Evolutionary conservation across 1,284 basidiomycete species (phyloP).

Genomic region (Ustilago nuda): DNA sequence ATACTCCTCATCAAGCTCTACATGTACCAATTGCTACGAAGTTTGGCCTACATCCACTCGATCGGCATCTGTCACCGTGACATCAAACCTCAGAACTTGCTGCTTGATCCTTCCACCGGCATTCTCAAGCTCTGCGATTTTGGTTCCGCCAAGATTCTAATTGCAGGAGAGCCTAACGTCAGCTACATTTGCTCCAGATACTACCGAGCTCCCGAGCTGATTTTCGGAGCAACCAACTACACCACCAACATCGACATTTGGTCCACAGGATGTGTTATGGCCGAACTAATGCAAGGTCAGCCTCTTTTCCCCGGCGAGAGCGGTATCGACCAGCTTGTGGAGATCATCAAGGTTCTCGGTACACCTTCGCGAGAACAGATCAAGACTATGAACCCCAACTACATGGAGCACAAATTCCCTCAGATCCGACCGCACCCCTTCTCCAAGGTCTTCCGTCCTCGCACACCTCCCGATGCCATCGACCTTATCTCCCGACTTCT

Average conservation of each 20-base stretch:
- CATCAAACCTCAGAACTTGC: slow-evolving; percentile 98
- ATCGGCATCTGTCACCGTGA: slow-evolving; percentile 90
- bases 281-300: slow-evolving; percentile 98
- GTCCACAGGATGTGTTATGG: slow-evolving; percentile 99
- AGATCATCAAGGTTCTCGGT: slow-evolving; percentile 99
- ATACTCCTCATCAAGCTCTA: slow-evolving; percentile 99
- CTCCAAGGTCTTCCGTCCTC: slow-evolving; percentile 92
- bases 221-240: slow-evolving; percentile 99
- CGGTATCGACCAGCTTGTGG: slow-evolving; percentile 98
- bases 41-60: slow-evolving; percentile 96
- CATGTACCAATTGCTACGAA: slow-evolving; percentile 97
- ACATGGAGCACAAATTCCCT: slow-evolving; percentile 99
- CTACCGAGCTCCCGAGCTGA: slow-evolving; percentile 98
- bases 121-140: slow-evolving; percentile 99
- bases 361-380: slow-evolving; percentile 99
- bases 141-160: slow-evolving; percentile 97
- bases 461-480: slow-evolving; percentile 95
- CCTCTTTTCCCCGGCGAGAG: slow-evolving; percentile 99
- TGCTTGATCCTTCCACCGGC: slow-evolving; percentile 95
- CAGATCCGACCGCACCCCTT: slow-evolving; percentile 87
- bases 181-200: slow-evolving; percentile 99
- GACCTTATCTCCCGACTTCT: slow-evolving; percentile 92
- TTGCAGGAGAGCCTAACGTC: slow-evolving; percentile 98
- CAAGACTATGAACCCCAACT: slow-evolving; percentile 99
- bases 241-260: slow-evolving; percentile 99